A percentile compares a stretch with the other conserved stretches of the same genome.
Evolutionary conservation across 495 filamentous ascomycete genomes (phyloP).

Genomic region (Hypoxylon lienhwacheense): DNA sequence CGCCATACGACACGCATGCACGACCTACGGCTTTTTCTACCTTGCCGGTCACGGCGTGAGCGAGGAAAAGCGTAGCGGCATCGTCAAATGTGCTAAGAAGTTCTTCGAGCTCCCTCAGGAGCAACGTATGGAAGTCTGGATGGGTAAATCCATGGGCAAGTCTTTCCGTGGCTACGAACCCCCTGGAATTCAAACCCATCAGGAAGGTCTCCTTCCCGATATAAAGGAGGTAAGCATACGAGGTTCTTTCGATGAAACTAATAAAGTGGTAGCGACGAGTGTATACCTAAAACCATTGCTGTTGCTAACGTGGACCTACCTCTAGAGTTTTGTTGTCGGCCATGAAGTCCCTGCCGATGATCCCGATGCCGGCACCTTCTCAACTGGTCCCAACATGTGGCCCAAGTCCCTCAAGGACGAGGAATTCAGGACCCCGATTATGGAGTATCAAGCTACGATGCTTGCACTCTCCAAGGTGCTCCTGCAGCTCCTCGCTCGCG

Average conservation of each 20-base stretch:
- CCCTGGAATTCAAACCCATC: slow-evolving; percentile 53
- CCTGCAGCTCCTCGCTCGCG: slow-evolving; percentile 44
- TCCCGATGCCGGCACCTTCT: slow-evolving; percentile 46
- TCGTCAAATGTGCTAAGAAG: slow-evolving; percentile 45
- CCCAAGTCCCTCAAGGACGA: slow-evolving; percentile 46
- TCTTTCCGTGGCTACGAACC: slow-evolving; percentile 57
- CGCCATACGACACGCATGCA: slow-evolving; percentile 47
- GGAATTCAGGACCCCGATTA: slow-evolving; percentile 50
- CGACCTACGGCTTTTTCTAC: slow-evolving; percentile 55
- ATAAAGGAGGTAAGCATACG: slow-evolving; percentile 52
- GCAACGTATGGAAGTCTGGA: slow-evolving; percentile 44
- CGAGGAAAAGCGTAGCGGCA: slow-evolving; percentile 25
- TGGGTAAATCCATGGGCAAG: slow-evolving; percentile 42
- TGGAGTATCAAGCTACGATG: slow-evolving; percentile 51
- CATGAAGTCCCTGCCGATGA: slow-evolving; percentile 51
- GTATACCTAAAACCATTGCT: background rate
- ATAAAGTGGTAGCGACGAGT: background rate
- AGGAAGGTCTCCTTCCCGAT: slow-evolving; percentile 51
- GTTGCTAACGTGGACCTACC: slow-evolving; percentile 2
- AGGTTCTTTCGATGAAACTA: background rate
- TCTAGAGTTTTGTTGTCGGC: slow-evolving; percentile 49
- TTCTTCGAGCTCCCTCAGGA: slow-evolving; percentile 55
- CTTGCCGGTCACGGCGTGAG: slow-evolving; percentile 36
- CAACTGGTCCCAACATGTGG: slow-evolving; percentile 55
- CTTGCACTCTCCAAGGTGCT: slow-evolving; percentile 40